A percentile compares a stretch with the other conserved stretches of the same genome.
Conservation (phyloP, 805 yeast genomes). For the Metschnikowia kofuensis region DNA sequence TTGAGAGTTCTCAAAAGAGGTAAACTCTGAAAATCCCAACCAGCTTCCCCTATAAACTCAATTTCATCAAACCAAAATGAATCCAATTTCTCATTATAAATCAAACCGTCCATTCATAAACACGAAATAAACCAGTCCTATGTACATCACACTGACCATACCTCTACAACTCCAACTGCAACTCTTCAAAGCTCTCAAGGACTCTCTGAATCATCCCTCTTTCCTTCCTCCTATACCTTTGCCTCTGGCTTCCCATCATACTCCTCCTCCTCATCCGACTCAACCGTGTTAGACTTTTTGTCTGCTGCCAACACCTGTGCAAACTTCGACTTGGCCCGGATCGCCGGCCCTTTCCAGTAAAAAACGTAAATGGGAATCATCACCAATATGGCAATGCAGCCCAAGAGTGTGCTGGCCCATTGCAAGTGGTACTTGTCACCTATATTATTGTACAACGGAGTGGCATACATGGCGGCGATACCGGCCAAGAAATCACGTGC, state of each 20-base stretch:
- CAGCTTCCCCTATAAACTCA: too few species aligned
- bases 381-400: constrained; percentile 31
- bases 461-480: constrained; percentile 35
- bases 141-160: too few species aligned
- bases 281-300: constrained; percentile 4
- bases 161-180: too few species aligned
- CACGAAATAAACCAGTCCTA: too few species aligned
- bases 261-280: constrained; percentile 14
- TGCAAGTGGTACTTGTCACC: constrained; percentile 28
- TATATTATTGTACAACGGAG: constrained; percentile 36
- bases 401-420: constrained; percentile 40
- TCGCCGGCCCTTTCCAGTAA: constrained; percentile 39
- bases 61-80: too few species aligned
- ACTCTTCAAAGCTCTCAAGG: too few species aligned
- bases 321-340: constrained; percentile 32
- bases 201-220: too few species aligned
- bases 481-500: constrained; percentile 43
- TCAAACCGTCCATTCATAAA: too few species aligned
- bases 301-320: constrained; percentile 38
- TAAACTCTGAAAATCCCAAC: too few species aligned
- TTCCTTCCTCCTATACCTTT: neutral
- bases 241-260: neutral
- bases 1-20: too few species aligned
- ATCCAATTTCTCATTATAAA: too few species aligned
- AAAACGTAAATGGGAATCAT: constrained; percentile 36